Evolutionary conservation across 805 yeast species (phyloP), one percentile per base, ranked within the genome.

Genomic region (Candida railenensis): DNA sequence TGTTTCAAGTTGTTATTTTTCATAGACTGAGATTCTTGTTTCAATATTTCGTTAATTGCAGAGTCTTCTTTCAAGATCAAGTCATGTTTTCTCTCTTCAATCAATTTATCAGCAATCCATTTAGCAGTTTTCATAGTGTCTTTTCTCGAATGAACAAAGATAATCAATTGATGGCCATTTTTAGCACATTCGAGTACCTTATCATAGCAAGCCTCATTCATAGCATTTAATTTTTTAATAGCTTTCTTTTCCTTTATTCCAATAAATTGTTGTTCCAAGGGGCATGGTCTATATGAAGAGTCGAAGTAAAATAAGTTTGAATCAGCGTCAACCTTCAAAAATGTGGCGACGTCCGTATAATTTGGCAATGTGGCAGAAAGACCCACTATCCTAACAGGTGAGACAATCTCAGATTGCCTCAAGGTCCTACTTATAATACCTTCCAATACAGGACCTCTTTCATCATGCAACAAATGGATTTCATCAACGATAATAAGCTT

Each of bases 361-460:
- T 91, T 90, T 1, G 97, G 97, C 43, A 92, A 74, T 0, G 98
- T 91, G 0, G 98, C 98, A 1, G 97, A 90, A 12, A 92, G 71
- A 0, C 96, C 98, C 11, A 91, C 83, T 5, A 92, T 62, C 52
- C 99, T 74, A 0, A 84, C 83, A 11, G 73, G 67, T 12, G 70
- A 75, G 5, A 73, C 74, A 9, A 36, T n/a, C 40, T 74, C 76
- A 2, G 64, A 55, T 37, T 73, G 69, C 47, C 85, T 68, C 15
- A 83, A 53, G 0, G 87, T 78, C 58, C 98, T 76, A 3, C 96
- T 81, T 3, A 92, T 92, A 43, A 92, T 85, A 56, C 86, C 82
- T 59, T 92, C 99, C 40, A 92, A 55, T 0, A 91, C 97, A 0
- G 97, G 97, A 2, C 99, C 99, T 72, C 99, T 82, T 54, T 83